Base-by-base conservation (phyloP, 139 green algal genomes). In the Diplosphaera chodatii region DNA sequence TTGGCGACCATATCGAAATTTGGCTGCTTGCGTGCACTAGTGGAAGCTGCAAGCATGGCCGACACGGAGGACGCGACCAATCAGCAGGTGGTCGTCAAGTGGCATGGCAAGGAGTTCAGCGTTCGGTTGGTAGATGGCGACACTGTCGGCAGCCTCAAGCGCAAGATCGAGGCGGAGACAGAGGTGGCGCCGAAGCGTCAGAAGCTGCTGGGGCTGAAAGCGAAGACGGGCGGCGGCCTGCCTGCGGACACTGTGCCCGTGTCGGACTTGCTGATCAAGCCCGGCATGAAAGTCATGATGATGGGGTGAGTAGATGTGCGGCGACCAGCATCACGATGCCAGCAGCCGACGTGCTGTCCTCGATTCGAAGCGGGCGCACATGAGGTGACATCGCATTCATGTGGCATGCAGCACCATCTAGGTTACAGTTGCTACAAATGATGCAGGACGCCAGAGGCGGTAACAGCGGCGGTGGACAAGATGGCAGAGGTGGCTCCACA, bases 181-280 rank as follows among this genome's bases (percentile, higher is more conserved):
- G 48, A 59, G 8, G 48, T 59, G 48, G 3, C 16, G 37, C 73
- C 84, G 27, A 91, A 91, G 65, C 73, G 84, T 28, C 86, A 91
- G 67, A 96, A 96, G 84, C 77, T 96, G 32, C 68, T 96, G 25
- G 90, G 88, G 2, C 72, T 97, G 2, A 95, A 94, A 70, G 77
- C 71, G 0, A 83, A 84, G 41, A 59, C 8, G 16, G 85, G 78
- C 23, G 80, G 83, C 31, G 90, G 91, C 40, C 28, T 70, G 10
- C 82, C 85, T 0, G 71, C 32, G 1, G 84, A 92, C 41, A 82
- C 86, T 32, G 72, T 32, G 10, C 21, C 33, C n/a, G 31, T 92
- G 23, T 28, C 28, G 0, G 82, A 90, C 22, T 75, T 96, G 25
- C 27, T 64, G 15, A 64, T 92, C 4, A 93, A 93, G 77, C 79